Evolutionary conservation across 768 basidiomycete species (phyloP).

Genomic region (Kwoniella newhampshirensis): DNA sequence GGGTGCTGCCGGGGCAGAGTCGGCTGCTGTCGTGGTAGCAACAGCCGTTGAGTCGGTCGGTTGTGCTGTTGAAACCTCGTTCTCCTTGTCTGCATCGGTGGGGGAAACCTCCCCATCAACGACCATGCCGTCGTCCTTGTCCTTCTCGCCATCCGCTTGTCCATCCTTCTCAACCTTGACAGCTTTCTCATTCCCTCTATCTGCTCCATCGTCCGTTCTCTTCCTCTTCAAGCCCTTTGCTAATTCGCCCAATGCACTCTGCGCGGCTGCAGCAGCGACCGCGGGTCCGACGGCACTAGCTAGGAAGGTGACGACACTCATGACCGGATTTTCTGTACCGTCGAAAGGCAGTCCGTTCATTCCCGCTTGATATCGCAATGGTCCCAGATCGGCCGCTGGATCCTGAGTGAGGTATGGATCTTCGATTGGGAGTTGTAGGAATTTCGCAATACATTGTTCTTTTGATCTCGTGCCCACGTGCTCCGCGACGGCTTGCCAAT

Average conservation of each 20-base stretch:
- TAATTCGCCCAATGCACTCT: conserved; percentile 78
- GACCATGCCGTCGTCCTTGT: conserved; percentile 54
- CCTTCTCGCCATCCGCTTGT: conserved; percentile 20
- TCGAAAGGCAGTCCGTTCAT: conserved; percentile 75
- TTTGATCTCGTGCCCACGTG: conserved; percentile 88
- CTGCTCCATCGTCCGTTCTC: conserved; percentile 35
- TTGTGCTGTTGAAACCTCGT: too few species aligned
- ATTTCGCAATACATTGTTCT: conserved; percentile 93
- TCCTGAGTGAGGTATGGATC: conserved; percentile 77
- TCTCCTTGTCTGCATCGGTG: conserved; percentile 12
- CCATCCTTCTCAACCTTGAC: conserved; percentile 23
- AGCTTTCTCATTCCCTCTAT: conserved; percentile 21
- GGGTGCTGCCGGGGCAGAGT: conserved; percentile 49
- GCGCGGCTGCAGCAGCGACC: conserved; percentile 90
- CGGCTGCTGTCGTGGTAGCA: conserved; percentile 3
- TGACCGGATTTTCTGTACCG: conserved; percentile 93
- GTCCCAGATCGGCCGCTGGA: conserved; percentile 45
- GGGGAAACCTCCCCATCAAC: conserved; percentile 57
- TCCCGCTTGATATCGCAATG: conserved; percentile 44
- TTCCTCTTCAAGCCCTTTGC: conserved; percentile 61
- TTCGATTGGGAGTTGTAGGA: conserved; percentile 94
- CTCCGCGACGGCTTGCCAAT: conserved; percentile 88
- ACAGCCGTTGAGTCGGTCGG: conserved; percentile 9
- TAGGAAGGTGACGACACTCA: conserved; percentile 97
- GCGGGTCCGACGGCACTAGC: conserved; percentile 80